A percentile compares a stretch with the other conserved stretches of the same genome.
Conservation (phyloP, 139 green algal genomes). For the Chlamydomonas sp. region DNA sequence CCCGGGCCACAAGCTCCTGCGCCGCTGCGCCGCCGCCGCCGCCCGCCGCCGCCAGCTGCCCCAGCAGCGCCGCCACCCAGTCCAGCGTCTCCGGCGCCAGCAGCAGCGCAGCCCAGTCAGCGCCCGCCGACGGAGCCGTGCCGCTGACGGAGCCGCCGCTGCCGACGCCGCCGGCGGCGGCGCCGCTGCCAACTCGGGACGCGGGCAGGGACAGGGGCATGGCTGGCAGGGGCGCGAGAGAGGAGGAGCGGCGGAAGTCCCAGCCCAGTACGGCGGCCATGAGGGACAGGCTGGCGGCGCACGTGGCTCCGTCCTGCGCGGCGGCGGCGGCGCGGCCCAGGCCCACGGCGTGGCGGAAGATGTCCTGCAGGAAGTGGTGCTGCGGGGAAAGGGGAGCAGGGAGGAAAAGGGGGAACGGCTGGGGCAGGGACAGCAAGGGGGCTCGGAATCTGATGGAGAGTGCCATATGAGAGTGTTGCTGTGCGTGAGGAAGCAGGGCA, state of each 20-base stretch:
- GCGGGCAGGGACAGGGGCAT: not conserved
- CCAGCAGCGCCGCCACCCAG: slow-evolving; percentile 75
- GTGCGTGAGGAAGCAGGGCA: no score
- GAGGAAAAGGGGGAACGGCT: not conserved
- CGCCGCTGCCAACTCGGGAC: not conserved
- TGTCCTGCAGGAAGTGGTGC: slow-evolving; percentile 69
- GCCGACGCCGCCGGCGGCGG: slow-evolving; percentile 3
- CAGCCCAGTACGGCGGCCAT: slow-evolving; percentile 77
- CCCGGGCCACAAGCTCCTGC: slow-evolving; percentile 45
- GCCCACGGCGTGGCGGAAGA: slow-evolving; percentile 71
- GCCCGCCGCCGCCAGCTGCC: slow-evolving; percentile 22
- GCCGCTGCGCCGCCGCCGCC: slow-evolving; percentile 7
- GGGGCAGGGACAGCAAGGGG: no score
- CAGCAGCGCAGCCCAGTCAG: slow-evolving; percentile 63
- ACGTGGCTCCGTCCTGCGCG: slow-evolving; percentile 64
- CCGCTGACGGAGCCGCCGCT: not conserved
- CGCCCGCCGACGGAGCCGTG: slow-evolving; percentile 26
- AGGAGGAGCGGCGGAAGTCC: slow-evolving; percentile 68
- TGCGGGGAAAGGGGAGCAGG: slow-evolving; percentile 4
- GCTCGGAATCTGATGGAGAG: no score
- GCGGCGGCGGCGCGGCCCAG: slow-evolving; percentile 43
- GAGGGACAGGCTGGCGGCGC: slow-evolving; percentile 69
- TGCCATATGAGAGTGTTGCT: no score
- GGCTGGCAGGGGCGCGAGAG: not conserved
- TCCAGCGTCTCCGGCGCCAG: slow-evolving; percentile 54